Conservation (phyloP, 208 protist genomes). For the Wallacemonas rigidus region DNA sequence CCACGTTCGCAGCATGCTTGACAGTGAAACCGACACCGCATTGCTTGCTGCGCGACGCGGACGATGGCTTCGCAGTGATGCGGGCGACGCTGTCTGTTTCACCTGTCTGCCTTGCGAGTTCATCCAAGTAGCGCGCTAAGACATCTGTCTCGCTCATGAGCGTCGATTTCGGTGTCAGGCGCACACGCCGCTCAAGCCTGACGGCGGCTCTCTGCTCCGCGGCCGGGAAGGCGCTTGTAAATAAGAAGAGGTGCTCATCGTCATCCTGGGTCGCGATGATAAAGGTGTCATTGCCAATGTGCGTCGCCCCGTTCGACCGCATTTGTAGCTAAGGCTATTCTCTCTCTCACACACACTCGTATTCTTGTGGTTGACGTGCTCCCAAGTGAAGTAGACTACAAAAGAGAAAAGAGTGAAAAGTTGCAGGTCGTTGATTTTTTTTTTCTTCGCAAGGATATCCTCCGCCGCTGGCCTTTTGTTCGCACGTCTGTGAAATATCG, state of each 20-base stretch:
- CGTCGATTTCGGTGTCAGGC: constrained; percentile 21
- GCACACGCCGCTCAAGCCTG: constrained; percentile 3
- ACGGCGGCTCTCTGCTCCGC: constrained; percentile 7
- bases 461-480: no score
- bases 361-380: no score
- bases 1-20: not conserved
- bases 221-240: constrained; percentile 54
- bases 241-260: constrained; percentile 47
- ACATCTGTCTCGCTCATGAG: constrained; percentile 17
- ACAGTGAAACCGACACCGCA: not conserved
- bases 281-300: constrained; percentile 87
- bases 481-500: no score
- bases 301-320: constrained; percentile 78
- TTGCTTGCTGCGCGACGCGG: not conserved
- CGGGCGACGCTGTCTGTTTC: not conserved
- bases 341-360: constrained; percentile 13
- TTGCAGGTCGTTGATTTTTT: no score
- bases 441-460: no score
- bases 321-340: constrained; percentile 26
- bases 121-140: constrained; percentile 16
- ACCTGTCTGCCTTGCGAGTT: not conserved
- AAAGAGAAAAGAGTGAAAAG: no score
- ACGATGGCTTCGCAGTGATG: not conserved
- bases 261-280: constrained; percentile 45
- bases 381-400: no score